Base-by-base conservation (phyloP, 192 early-diverging fungal genomes). In the Umbelopsis isabellina region DNA sequence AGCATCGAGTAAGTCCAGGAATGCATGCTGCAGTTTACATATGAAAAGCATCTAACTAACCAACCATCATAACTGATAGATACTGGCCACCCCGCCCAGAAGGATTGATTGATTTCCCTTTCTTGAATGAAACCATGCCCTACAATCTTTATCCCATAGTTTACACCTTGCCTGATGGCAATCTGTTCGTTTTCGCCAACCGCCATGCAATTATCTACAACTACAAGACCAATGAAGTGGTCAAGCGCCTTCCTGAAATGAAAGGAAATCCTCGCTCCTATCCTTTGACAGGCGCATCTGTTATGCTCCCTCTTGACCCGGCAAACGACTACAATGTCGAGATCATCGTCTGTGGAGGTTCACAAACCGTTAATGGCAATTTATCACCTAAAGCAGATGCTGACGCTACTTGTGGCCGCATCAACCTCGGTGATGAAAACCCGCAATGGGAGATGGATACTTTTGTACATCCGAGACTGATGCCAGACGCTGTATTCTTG, bases 331-430 rank as follows among this genome's bases (percentile, higher is more conserved):
- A 88, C 53, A 73, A 70, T 2, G 80, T 84, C 11, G 77, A 82
- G 41, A 82, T 90, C 10, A 66, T 90, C 46, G 69, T 90, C 10
- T 90, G 89, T 47, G 89, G 89, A 61, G 89, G 89, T 13, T 73
- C 76, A 5, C 61, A 80, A 58, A 45, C 53, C 1, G 73, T 79
- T 70, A 73, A 77, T 18, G 68, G 66, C 15, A 72, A 73, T 15
- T 1, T 16, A 61, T 25, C 30, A 61, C 37, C 37, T 41, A 41
- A 41, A 18, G 45, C 79, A 11, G 69, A 66, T 2, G 79, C 80
- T 0, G 68, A 77, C n/a, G 68, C 68, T 35, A 79, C 78, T 37
- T 85, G 83, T 50, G 84, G 78, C 9, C 74, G 83, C 18, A 82
- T 87, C 20, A 75, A 82, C 46, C 67, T 83, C 25, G 52, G 50